Base-by-base conservation (phyloP, 495 filamentous ascomycete genomes). In the Darksidea phi region DNA sequence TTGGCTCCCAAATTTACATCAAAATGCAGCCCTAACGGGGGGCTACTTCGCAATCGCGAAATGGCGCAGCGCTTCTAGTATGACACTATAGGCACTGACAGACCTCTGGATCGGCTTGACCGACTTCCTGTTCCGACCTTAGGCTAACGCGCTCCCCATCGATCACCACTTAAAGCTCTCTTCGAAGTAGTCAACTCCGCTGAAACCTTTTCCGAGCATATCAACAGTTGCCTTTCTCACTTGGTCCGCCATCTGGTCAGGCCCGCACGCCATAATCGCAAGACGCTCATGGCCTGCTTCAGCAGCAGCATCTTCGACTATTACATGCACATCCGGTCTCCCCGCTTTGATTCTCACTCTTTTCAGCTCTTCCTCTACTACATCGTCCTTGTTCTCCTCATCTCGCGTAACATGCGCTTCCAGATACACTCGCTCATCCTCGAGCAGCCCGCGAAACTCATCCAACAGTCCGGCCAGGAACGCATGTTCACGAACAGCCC, bases 201-300 rank as follows among this genome's bases (percentile, higher is more conserved):
- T 46, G 24, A 25, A 54, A 10, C 59, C 53, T 21, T 54, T 25
- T 21, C n/a, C 60, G n/a, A 67, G 20, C 13, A 37, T 43, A 12
- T 25, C 25, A 13, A 59, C 52, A 20, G 11, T 12, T 0, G 53
- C 48, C 24, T 28, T 38, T 24, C 64, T 51, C 25, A 53, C 59
- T n/a, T 63, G 47, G 49, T 67, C 64, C n/a, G 64, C 64, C 64
- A 67, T 67, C 28, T 37, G 18, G 1, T 32, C 54, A 1, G 64
- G 64, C 7, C 64, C 64, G 42, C 64, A 67, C 1, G 60, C 64
- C 20, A 67, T 26, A 17, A 67, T 34, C 1, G 59, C 64, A n/a
- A 63, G 8, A 11, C 52, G 26, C 25, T 28, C 47, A n/a, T 15
- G 20, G 12, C 49, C 51, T 3, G 57, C 41, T 15, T 59, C 42